Evolutionary conservation across 306 rosid species (phyloP).

Genomic region (Dalbergia cochinchinensis): DNA sequence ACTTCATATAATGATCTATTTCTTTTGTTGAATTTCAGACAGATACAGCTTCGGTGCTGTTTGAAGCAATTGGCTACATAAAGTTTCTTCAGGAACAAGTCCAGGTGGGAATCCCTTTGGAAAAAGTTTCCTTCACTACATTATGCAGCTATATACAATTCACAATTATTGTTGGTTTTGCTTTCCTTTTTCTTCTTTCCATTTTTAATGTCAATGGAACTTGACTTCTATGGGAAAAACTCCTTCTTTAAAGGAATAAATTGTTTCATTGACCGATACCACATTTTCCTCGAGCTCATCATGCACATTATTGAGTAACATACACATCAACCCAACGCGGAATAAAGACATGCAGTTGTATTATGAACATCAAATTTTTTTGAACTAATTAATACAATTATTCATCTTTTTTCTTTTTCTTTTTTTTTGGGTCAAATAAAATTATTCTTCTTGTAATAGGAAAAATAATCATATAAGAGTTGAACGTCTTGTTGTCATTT

Average conservation of each 20-base stretch:
- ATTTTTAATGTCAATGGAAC: conserved; percentile 29
- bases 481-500: too few relatives aligned
- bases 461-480: too few relatives aligned
- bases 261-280: too few relatives aligned
- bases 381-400: too few relatives aligned
- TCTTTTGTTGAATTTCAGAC: conserved; percentile 68
- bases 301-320: too few relatives aligned
- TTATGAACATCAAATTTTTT: too few relatives aligned
- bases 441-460: too few relatives aligned
- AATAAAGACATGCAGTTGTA: too few relatives aligned
- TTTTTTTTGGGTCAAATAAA: too few relatives aligned
- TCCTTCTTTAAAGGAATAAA: conserved; percentile 9
- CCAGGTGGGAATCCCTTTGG: conserved; percentile 57
- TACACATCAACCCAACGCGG: too few relatives aligned
- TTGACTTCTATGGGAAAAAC: background rate
- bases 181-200: background rate
- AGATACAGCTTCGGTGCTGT: conserved; percentile 93
- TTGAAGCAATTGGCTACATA: conserved; percentile 88
- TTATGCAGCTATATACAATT: conserved; percentile 18
- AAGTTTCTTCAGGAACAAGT: conserved; percentile 93
- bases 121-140: conserved; percentile 38
- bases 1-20: conserved; percentile 31
- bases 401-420: too few relatives aligned
- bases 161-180: conserved; percentile 21
- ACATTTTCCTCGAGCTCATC: conserved; percentile 1